Evolutionary conservation across 2,329 filamentous ascomycete species (phyloP), one percentile per base, ranked within the genome.

Genomic region (Cryphonectria japonica): DNA sequence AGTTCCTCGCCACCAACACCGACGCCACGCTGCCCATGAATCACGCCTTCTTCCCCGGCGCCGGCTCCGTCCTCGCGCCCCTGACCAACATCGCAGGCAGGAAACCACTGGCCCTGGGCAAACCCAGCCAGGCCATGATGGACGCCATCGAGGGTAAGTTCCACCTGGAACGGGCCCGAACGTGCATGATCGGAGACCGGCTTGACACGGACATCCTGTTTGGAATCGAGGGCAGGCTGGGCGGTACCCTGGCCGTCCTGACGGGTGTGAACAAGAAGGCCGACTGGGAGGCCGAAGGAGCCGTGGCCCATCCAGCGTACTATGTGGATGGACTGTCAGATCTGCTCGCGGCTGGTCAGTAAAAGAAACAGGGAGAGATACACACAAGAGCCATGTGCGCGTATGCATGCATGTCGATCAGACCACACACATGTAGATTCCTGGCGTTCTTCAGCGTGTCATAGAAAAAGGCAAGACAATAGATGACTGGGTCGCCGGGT

Each of bases 41-140:
- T 73, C 89, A 93, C 71, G 88, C 91, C 59, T 88, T 99, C 74
- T 98, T 99, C 82, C 94, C 96, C 1, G 96, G 96, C 8, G 96
- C 96, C 0, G 96, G 96, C 0, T 92, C 93, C 1, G 91, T 93
- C 74, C 91, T 91, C 66, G 89, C 93, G 37, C 93, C 94, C 1
- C 82, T 99, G 72, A 85, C 91, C 68, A 92, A 92, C 79, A 93
- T 93, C 85, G 85, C 88, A 4, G 85, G 85, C 26, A 82, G 88
- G 79, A 86, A 92, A 76, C 95, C 96, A 0, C 82, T 94, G 43
- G 90, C 93, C 3, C 83, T 98, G 57, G 96, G 96, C 0, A 99
- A 99, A 83, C 96, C 96, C 3, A 97, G 94, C 79, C 94, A 97
- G 84, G 95, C 95, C 4, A 99, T 99, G 96, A 97, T 99, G 95